phyloP scores from a whole-genome alignment of 75 land plant genomes.

The Pinus tabuliformis region DNA sequence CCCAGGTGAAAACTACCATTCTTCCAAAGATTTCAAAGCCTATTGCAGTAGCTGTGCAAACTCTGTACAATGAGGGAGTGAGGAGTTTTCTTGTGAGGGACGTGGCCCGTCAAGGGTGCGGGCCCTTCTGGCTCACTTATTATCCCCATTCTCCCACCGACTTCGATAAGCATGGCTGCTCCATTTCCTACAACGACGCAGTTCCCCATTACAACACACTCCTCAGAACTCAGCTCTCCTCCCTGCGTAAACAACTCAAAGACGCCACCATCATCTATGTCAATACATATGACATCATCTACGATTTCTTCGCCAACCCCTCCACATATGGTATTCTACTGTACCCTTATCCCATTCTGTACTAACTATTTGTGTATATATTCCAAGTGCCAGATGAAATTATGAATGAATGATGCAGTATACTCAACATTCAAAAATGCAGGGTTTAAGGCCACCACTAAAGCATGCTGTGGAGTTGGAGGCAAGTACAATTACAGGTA shows the following conservation, averaged over 20 bases:
- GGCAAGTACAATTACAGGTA: conserved; percentile 61
- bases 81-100: conserved; percentile 50
- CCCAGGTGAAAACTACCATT: not conserved
- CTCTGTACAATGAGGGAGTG: conserved; percentile 26
- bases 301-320: conserved; percentile 41
- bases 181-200: conserved; percentile 41
- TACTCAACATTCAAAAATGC: too few relatives aligned
- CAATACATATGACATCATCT: conserved; percentile 56
- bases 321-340: conserved; percentile 30
- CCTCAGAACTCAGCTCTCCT: conserved; percentile 27
- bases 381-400: too few relatives aligned
- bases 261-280: conserved; percentile 36
- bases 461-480: conserved; percentile 67
- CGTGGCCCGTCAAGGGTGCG: conserved; percentile 73
- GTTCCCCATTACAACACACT: conserved; percentile 50
- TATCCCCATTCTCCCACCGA: conserved; percentile 26
- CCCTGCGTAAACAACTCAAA: conserved; percentile 36
- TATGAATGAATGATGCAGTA: too few relatives aligned
- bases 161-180: conserved; percentile 56
- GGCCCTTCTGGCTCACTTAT: conserved; percentile 44
- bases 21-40: not conserved
- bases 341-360: too few relatives aligned
- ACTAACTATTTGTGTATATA: too few relatives aligned
- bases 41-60: conserved; percentile 3
- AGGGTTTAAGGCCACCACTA: conserved; percentile 14